A percentile compares a stretch with the other conserved stretches of the same genome.
Conservation (phyloP, 139 green algal species). For the Chlamydomonas applanata region DNA sequence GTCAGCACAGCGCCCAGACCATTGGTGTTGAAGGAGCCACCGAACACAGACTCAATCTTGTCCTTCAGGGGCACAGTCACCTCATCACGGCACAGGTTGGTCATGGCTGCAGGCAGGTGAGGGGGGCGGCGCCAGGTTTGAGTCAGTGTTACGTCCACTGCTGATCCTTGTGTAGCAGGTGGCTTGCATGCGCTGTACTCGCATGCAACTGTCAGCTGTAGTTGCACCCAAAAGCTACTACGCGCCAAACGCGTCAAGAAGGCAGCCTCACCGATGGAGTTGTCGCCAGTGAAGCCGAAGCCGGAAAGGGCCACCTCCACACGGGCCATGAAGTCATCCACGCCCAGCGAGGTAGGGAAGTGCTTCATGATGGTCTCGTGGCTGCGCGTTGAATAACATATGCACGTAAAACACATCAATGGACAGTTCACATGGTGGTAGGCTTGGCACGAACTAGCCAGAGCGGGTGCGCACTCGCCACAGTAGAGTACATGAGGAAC, state of each 20-base stretch:
- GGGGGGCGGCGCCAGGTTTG: background rate
- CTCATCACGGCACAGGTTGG: slow-evolving; percentile 90
- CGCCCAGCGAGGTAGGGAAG: slow-evolving; percentile 63
- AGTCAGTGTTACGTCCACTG: no score
- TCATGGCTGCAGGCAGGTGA: slow-evolving; percentile 48
- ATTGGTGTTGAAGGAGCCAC: slow-evolving; percentile 79
- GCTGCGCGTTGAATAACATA: no score
- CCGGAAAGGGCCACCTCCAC: slow-evolving; percentile 57
- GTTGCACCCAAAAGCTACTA: background rate
- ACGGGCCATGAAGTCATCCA: slow-evolving; percentile 81
- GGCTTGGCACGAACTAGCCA: no score
- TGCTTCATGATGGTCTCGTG: slow-evolving; percentile 12
- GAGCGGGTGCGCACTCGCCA: no score
- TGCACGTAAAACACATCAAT: no score
- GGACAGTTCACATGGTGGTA: no score
- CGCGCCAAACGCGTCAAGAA: no score
- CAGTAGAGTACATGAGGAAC: no score
- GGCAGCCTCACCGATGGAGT: slow-evolving; percentile 66
- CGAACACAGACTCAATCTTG: slow-evolving; percentile 76
- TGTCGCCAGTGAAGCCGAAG: slow-evolving; percentile 75
- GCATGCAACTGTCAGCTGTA: no score
- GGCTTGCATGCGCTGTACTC: background rate
- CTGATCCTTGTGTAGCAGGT: no score
- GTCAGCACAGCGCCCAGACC: slow-evolving; percentile 81
- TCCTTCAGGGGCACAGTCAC: slow-evolving; percentile 68